Percentiles rank a stretch among this genome's conserved stretches.
Conservation (phyloP, 2,329 filamentous ascomycete species). For the Diaporthe sp. region DNA sequence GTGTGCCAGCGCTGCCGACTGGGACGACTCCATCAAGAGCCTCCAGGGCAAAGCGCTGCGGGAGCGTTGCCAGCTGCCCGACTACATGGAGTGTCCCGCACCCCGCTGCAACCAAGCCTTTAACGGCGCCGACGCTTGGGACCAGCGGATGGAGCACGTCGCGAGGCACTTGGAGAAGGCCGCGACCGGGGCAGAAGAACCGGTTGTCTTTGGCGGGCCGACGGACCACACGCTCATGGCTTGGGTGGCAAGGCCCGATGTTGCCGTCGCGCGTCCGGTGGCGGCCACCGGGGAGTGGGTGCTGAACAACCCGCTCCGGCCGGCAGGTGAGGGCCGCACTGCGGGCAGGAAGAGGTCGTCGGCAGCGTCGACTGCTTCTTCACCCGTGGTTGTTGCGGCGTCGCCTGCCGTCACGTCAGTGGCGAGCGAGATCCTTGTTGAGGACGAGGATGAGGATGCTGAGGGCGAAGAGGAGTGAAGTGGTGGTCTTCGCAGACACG, state of each 20-base stretch:
- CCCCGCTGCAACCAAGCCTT: constrained; percentile 72
- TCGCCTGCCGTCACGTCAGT: constrained; percentile 19
- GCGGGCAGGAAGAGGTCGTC: constrained; percentile 34
- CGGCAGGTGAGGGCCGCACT: constrained; percentile 33
- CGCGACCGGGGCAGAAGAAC: constrained; percentile 50
- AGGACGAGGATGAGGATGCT: constrained; percentile 41
- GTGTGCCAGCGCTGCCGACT: constrained; percentile 47
- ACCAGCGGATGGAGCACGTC: constrained; percentile 88
- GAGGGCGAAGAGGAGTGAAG: constrained; percentile 41
- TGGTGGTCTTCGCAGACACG: background rate
- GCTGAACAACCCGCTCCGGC: constrained; percentile 49
- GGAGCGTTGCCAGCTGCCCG: constrained; percentile 73
- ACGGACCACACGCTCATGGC: constrained; percentile 54
- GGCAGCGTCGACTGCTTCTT: background rate
- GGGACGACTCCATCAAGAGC: constrained; percentile 67
- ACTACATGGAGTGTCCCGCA: constrained; percentile 71
- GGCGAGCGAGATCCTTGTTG: constrained; percentile 38
- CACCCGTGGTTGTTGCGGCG: background rate
- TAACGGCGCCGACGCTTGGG: constrained; percentile 76
- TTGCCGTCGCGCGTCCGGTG: constrained; percentile 52
- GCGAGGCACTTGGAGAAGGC: constrained; percentile 80
- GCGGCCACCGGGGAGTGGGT: constrained; percentile 49
- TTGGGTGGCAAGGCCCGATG: constrained; percentile 55
- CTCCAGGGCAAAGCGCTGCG: constrained; percentile 72
- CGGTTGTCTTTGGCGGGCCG: constrained; percentile 55